Conservation (phyloP, 2,329 filamentous ascomycete species). For the Colletotrichum zoysiae region DNA sequence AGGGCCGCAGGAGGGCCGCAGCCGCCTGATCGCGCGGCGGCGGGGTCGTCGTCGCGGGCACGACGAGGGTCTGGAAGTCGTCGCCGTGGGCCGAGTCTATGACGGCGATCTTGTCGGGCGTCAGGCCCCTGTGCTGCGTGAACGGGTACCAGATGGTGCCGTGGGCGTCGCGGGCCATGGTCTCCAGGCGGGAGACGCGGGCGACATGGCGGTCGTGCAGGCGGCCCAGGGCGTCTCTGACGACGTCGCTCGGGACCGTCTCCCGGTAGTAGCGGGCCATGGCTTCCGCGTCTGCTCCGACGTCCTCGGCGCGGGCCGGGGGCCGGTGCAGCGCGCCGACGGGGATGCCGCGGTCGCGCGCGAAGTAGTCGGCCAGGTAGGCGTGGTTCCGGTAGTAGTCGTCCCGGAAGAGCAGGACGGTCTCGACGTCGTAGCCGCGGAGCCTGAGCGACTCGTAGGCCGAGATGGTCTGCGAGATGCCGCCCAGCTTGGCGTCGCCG, state of each 20-base stretch:
- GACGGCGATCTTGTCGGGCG: conserved; percentile 72
- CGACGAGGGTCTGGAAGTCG: conserved; percentile 73
- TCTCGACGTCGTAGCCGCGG: conserved; percentile 82
- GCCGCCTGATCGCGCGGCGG: too few relatives aligned
- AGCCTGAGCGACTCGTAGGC: conserved; percentile 83
- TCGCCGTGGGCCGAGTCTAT: conserved; percentile 87
- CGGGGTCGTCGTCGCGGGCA: conserved; percentile 19
- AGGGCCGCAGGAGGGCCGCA: conserved; percentile 66
- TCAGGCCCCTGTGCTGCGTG: conserved; percentile 79
- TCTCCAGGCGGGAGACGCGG: conserved; percentile 70
- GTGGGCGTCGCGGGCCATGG: conserved; percentile 72
- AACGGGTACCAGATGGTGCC: conserved; percentile 87
- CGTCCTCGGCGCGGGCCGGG: conserved; percentile 59
- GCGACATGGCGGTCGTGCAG: conserved; percentile 66
- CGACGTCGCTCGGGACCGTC: conserved; percentile 53
- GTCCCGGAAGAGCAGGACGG: conserved; percentile 77
- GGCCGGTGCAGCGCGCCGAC: conserved; percentile 71
- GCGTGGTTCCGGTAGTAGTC: conserved; percentile 74
- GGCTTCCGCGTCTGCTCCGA: conserved; percentile 62
- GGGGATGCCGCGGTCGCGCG: conserved; percentile 66
- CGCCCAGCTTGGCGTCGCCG: conserved; percentile 80
- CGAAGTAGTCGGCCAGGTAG: conserved; percentile 78
- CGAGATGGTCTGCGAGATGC: conserved; percentile 83
- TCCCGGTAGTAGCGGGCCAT: conserved; percentile 75
- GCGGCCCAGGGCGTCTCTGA: conserved; percentile 61